Base-by-base conservation (phyloP, 2,329 filamentous ascomycete genomes). In the Botrytis fragariae region DNA sequence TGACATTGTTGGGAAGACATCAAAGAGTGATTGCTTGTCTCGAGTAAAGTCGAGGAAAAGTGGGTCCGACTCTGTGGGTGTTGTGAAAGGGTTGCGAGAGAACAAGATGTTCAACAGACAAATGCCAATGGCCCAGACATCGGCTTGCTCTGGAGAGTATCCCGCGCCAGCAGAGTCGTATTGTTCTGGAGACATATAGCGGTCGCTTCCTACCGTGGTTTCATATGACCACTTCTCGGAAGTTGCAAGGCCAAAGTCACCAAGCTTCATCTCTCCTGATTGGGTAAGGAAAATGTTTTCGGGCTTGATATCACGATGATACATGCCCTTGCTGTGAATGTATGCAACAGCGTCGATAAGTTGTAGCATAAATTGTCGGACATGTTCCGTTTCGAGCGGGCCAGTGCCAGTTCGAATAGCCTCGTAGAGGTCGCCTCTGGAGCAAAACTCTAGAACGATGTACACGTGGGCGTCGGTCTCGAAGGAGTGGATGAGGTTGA, bases 171-270 rank as follows among this genome's bases (percentile, higher is more conserved):
- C 90, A 71, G 95, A 94, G 82, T 98, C 95, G 80, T 96, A 98
- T 83, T 99, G 96, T 84, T 99, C 96, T 8, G 96, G 96, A 72
- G 96, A 95, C 96, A 99, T 99, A 85, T 99, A 99, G 72, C 96
- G 94, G 82, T 99, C 96, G 82, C 96, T 98, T 77, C 96, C 96
- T 64, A 99, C 96, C 75, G 93, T 96, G 76, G 92, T 91, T 85
- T 99, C 96, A 79, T 92, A 92, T 37, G 93, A 97, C 94, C 94
- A 97, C 78, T 90, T 87, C 75, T 97, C 94, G 10, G 90, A 93
- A 18, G 95, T 98, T 69, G 95, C 95, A 76, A 99, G 87, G 72
- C 96, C 96, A 82, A 98, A 97, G 83, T 99, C 96, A 80, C 96
- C 96, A 51, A 99, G 90, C 85, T 99, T 99, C 92, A 98, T 93